phyloP scores from a whole-genome alignment of 768 basidiomycete genomes.

The Tylopilus plumbeoviolaceoides region DNA sequence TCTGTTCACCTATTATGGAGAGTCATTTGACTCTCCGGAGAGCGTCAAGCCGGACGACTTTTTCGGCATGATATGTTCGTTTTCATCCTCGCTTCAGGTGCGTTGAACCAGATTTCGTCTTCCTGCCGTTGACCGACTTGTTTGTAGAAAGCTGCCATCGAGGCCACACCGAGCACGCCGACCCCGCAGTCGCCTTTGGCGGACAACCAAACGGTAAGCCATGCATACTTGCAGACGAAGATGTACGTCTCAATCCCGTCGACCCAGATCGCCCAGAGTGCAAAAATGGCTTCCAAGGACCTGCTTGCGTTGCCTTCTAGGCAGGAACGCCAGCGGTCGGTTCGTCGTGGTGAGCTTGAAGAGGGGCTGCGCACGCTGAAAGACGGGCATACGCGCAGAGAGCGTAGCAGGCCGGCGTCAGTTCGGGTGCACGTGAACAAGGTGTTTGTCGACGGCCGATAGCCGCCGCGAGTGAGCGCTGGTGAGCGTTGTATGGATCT shows the following conservation, averaged over 20 bases:
- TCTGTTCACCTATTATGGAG: constrained; percentile 73
- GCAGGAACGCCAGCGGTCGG: constrained; percentile 45
- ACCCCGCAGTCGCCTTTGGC: not conserved
- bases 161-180: constrained; percentile 33
- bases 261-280: constrained; percentile 42
- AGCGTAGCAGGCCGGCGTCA: constrained; percentile 13
- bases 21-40: constrained; percentile 59
- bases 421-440: constrained; percentile 16
- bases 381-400: constrained; percentile 41
- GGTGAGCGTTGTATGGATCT: not conserved
- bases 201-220: constrained; percentile 7
- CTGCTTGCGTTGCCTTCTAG: constrained; percentile 38
- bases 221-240: not conserved
- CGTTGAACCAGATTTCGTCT: constrained; percentile 2
- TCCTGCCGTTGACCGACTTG: not conserved
- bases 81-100: constrained; percentile 73
- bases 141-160: constrained; percentile 64
- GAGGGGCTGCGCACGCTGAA: constrained; percentile 80
- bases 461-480: not conserved
- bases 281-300: constrained; percentile 22
- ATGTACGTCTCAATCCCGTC: not conserved
- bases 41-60: constrained; percentile 78
- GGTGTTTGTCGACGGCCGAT: constrained; percentile 27
- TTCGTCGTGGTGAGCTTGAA: constrained; percentile 79
- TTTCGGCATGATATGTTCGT: constrained; percentile 68